Base-by-base conservation (phyloP, 192 early-diverging fungal species). In the Pilaira anomala region DNA sequence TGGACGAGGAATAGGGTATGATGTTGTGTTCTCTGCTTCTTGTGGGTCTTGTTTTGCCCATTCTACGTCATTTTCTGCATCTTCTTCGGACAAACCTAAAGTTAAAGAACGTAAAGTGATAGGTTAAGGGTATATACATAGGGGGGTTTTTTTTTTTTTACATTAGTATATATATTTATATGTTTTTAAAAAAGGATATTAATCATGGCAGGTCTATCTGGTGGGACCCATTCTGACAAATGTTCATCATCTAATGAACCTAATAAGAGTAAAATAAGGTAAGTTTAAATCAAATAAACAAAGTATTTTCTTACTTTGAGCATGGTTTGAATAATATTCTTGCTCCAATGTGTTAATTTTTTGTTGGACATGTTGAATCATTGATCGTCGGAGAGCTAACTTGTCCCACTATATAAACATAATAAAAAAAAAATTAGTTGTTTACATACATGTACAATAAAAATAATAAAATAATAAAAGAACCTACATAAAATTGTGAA, bases 171-270 rank as follows among this genome's bases (percentile, higher is more conserved):
- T 50, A 50, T 36, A 28, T 8, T 21, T 21, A 60, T 53, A 63
- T 18, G 46, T 14, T 53, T 46, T 41, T 16, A 62, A 59, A 73
- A 72, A 73, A 73, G 71, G 71, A 73, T 73, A 73, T 73, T 73
- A 57, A 73, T 73, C 65, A 73, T 57, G 9, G 65, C 58, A 33
- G 71, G 71, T 29, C 71, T 49, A 22, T 73, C 71, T 13, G 71
- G 71, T 33, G 71, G 71, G 13, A 59, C 61, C 71, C 71, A 73
- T 9, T 67, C 55, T 3, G 36, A 6, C 19, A 62, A 42, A 30
- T 69, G 36, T 28, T 63, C 41, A 30, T 67, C 46, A 46, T 63
- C 60, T 30, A 51, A 40, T 12, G 61, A 64, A 24, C 41, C 50
- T 65, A 39, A 28, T 22, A 63, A 63, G 18, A 30, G 18, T 25